phyloP scores from a whole-genome alignment of 2,329 filamentous ascomycete genomes.

The Pseudopyricularia cyperi region DNA sequence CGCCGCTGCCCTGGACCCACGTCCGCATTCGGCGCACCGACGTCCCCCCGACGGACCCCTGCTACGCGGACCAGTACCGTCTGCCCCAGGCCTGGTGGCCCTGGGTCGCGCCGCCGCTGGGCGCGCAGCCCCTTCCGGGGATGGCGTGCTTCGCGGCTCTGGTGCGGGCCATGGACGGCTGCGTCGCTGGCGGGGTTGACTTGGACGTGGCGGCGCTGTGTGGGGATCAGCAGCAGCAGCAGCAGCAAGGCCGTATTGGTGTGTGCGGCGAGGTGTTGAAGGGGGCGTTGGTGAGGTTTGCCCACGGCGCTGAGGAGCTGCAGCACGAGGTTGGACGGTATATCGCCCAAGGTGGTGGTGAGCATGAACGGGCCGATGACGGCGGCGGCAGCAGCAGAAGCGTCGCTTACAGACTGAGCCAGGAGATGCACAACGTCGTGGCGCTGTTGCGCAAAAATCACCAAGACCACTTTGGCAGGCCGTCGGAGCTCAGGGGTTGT shows the following conservation, averaged over 20 bases:
- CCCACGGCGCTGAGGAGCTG: background rate
- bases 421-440: conserved; percentile 1
- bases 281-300: background rate
- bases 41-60: background rate
- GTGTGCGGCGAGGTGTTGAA: background rate
- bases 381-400: background rate
- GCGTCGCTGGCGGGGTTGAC: too few relatives aligned
- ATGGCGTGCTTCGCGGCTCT: background rate
- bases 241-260: background rate
- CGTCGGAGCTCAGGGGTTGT: background rate
- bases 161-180: background rate
- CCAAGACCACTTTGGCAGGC: conserved; percentile 1
- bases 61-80: background rate
- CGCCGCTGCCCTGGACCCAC: conserved; percentile 1
- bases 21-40: conserved; percentile 1
- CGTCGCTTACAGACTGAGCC: background rate
- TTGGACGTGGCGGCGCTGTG: background rate
- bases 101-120: background rate
- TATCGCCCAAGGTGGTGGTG: background rate
- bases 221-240: too few relatives aligned
- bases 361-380: background rate
- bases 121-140: background rate
- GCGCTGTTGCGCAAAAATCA: background rate
- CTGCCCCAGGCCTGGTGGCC: background rate
- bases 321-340: too few relatives aligned